Base-by-base conservation (phyloP, 306 rosid genomes). In the Prunus salicina region DNA sequence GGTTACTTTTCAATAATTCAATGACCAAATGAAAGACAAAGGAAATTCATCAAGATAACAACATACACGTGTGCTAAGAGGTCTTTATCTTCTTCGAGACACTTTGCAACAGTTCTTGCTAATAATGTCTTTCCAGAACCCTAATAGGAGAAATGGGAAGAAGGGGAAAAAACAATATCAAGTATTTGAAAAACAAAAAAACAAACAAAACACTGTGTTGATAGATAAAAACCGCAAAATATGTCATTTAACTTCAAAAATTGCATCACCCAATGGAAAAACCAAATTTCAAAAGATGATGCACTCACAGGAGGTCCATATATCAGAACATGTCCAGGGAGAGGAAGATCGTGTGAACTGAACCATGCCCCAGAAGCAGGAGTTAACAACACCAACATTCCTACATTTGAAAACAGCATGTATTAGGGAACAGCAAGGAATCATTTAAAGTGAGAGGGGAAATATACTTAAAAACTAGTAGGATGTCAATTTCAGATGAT, bases 51-150 rank as follows among this genome's bases (percentile, higher is more conserved):
- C 22, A 75, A 79, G 76, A 72, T 51, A 70, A 86, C 45, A 80
- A 34, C 90, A 78, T 92, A 94, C 98, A 78, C 69, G 79, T 92
- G 97, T 34, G 93, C 93, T 69, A 92, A 82, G 78, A 94, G 75
- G 82, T 83, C 95, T 71, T 83, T 87, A 43, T 60, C 82, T 52
- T 85, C 89, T 86, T 85, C 89, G 10, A 94, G 86, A 73, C 80
- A 84, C 81, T 88, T 90, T 67, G 97, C 98, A 81, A 84, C 86
- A 81, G 90, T 88, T 86, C 83, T 89, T 57, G 96, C 88, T 70
- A 94, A 84, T 75, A 82, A 82, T 63, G 96, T 90, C 86, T 94
- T 94, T 81, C 98, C 98, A 63, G 98, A 92, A 78, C 98, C 98
- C 98, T 94, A 83, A 62, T 52, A 84, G 72, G 38, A 71, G 57